Conservation (phyloP, 2,329 filamentous ascomycete species). For the Cladosporium sp. region DNA sequence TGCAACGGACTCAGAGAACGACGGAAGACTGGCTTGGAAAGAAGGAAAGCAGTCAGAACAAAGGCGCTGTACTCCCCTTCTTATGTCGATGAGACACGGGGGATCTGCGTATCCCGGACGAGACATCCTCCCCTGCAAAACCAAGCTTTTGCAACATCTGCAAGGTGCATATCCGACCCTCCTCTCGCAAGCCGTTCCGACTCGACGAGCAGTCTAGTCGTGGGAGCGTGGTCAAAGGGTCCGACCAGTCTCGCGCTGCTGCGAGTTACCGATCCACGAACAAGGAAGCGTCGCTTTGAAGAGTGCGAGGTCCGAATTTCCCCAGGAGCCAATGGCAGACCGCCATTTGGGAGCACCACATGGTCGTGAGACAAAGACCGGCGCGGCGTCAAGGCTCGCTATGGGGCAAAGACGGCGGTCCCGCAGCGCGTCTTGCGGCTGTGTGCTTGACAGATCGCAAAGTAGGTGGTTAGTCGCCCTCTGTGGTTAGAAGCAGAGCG, state of each 20-base stretch:
- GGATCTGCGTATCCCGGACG: conserved; percentile 5
- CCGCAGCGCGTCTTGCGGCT: neutral
- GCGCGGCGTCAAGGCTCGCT: neutral
- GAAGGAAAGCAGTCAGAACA: neutral
- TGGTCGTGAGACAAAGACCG: conserved; percentile 4
- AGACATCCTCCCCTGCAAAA: conserved; percentile 5
- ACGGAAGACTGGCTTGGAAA: conserved; percentile 6
- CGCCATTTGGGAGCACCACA: neutral
- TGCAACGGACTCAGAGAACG: neutral
- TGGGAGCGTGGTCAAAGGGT: conserved; percentile 3
- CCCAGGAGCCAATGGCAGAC: neutral
- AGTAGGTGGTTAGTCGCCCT: conserved; percentile 5
- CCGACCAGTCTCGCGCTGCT: conserved; percentile 1
- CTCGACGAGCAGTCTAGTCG: neutral
- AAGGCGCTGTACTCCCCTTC: conserved; percentile 7
- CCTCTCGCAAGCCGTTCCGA: conserved; percentile 1
- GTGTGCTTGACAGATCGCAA: neutral
- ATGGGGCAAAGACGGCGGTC: neutral
- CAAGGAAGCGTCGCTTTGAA: neutral
- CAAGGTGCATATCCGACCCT: conserved; percentile 6
- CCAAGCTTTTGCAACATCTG: conserved; percentile 11
- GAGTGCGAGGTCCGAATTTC: neutral
- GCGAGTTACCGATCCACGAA: neutral
- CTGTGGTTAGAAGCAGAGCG: conserved; percentile 8
- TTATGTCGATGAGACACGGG: conserved; percentile 10